Conservation (phyloP, 129 eudicot genomes). For the Artemisia annua region DNA sequence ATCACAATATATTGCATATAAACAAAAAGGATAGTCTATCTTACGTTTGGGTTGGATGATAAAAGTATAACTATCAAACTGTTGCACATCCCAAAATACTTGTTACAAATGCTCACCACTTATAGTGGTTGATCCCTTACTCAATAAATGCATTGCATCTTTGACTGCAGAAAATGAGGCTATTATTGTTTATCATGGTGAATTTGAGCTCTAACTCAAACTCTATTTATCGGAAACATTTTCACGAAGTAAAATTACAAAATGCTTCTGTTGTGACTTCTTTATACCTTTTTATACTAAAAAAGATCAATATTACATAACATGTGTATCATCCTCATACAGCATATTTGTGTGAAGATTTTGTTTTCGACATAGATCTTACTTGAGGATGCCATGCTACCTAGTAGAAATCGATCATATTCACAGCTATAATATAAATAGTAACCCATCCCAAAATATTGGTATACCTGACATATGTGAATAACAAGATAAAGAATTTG, state of each 20-base stretch:
- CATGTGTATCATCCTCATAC: background rate
- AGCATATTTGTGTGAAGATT: background rate
- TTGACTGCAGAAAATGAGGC: background rate
- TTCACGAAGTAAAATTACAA: too few relatives aligned
- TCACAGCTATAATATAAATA: background rate
- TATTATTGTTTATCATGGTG: background rate
- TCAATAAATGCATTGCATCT: background rate
- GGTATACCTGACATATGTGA: background rate
- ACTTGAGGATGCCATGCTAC: background rate
- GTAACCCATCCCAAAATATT: background rate
- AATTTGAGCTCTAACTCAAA: too few relatives aligned
- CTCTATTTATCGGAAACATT: too few relatives aligned
- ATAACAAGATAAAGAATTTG: too few relatives aligned
- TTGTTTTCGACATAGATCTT: slow-evolving; percentile 1
- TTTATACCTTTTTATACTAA: background rate
- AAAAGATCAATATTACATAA: too few relatives aligned
- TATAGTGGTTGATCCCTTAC: too few relatives aligned
- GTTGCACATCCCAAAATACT: too few relatives aligned
- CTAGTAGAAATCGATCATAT: background rate
- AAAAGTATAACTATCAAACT: too few relatives aligned
- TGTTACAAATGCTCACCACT: too few relatives aligned
- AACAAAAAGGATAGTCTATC: background rate
- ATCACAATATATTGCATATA: background rate
- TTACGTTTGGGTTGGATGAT: background rate
- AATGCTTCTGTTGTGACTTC: background rate